phyloP scores from a whole-genome alignment of 2,329 filamentous ascomycete species.

The Cladosporium halotolerans region DNA sequence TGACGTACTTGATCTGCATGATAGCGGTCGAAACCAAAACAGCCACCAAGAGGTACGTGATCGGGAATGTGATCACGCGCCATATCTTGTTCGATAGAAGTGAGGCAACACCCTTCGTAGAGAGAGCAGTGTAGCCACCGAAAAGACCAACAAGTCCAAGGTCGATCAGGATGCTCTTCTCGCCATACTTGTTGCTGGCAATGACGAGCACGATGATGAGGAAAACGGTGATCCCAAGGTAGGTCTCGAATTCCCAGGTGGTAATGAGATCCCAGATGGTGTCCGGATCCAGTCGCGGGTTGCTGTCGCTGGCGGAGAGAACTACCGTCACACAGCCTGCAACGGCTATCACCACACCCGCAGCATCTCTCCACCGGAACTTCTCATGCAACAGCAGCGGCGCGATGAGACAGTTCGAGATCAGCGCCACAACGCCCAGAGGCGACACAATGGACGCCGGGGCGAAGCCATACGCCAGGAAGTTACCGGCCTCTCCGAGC shows the following conservation, averaged over 20 bases:
- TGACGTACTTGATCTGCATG: conserved; percentile 96
- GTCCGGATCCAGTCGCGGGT: conserved; percentile 83
- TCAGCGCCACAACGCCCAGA: conserved; percentile 88
- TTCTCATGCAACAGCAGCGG: conserved; percentile 87
- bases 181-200: conserved; percentile 76
- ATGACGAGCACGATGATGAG: conserved; percentile 75
- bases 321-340: conserved; percentile 88
- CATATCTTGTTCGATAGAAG: conserved; percentile 87
- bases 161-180: conserved; percentile 81
- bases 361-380: conserved; percentile 77
- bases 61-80: conserved; percentile 81
- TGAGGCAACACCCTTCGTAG: conserved; percentile 93
- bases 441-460: conserved; percentile 96
- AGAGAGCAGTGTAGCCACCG: conserved; percentile 95
- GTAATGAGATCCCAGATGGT: conserved; percentile 88
- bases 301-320: conserved; percentile 79
- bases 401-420: conserved; percentile 95
- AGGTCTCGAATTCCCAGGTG: conserved; percentile 82
- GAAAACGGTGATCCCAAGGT: conserved; percentile 67
- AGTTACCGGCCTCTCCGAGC: conserved; percentile 90
- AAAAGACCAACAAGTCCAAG: conserved; percentile 89
- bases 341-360: conserved; percentile 82
- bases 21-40: conserved; percentile 78
- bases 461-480: conserved; percentile 93
- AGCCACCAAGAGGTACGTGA: conserved; percentile 79